A percentile compares a stretch with the other conserved stretches of the same genome.
Evolutionary conservation across 2,329 filamentous ascomycete species (phyloP).

Genomic region (Aphanocladium album): DNA sequence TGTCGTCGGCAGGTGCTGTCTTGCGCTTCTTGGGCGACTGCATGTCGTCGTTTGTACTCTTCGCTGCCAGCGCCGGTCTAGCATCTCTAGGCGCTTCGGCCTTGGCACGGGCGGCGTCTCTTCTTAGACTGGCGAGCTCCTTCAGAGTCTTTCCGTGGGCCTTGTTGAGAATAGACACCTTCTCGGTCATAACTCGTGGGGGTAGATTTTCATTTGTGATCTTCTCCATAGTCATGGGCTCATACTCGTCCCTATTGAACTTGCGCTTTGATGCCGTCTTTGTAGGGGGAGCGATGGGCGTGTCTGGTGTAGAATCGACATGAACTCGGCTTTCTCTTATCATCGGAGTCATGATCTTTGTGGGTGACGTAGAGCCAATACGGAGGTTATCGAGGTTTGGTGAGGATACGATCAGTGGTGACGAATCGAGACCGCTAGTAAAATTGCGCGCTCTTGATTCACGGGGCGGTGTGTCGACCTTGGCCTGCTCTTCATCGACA

Average conservation of each 20-base stretch:
- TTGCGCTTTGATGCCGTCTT: constrained; percentile 56
- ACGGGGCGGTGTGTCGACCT: constrained; percentile 35
- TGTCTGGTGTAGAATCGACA: constrained; percentile 11
- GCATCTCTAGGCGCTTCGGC: constrained; percentile 23
- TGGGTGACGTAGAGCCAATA: constrained; percentile 21
- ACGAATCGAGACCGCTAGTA: constrained; percentile 11
- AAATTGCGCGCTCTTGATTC: constrained; percentile 25
- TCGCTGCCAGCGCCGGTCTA: constrained; percentile 48
- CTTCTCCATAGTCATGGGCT: constrained; percentile 26
- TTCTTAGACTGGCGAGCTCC: constrained; percentile 37
- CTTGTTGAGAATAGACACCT: constrained; percentile 29
- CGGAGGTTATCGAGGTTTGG: constrained; percentile 21
- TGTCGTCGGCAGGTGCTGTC: constrained; percentile 29
- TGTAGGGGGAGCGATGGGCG: constrained; percentile 18
- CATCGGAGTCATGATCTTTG: constrained; percentile 21
- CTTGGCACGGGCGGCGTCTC: constrained; percentile 32
- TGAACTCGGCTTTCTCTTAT: constrained; percentile 9
- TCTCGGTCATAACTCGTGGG: constrained; percentile 20
- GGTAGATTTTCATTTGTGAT: constrained; percentile 25
- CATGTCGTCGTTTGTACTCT: constrained; percentile 57
- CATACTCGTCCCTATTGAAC: constrained; percentile 50
- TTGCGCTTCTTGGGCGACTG: constrained; percentile 53
- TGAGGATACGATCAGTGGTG: constrained; percentile 27
- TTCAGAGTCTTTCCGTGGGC: constrained; percentile 40
- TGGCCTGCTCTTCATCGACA: constrained; percentile 51